These are phyloP conservation scores for Neurospora sp. DNA, from an alignment of 495 filamentous ascomycete genomes.

Conservation along the genomic window DNA sequence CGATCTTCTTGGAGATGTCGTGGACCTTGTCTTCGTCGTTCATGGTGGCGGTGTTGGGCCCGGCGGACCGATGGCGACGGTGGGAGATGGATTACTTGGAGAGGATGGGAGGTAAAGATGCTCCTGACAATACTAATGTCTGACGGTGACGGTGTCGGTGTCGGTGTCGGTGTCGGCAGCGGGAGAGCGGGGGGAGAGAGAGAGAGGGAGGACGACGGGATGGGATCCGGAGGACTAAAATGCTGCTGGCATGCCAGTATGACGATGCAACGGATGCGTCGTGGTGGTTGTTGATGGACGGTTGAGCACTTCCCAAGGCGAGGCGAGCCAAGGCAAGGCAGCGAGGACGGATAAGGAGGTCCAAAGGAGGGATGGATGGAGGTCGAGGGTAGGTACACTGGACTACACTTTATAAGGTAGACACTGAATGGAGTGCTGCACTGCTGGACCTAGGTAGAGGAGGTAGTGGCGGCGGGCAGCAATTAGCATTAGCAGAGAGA, in stretches of 20 bases:
- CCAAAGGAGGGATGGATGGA: neutral
- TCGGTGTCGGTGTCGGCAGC: neutral
- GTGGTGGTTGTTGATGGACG: neutral
- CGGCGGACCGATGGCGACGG: constrained; percentile 17
- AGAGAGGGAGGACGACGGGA: neutral
- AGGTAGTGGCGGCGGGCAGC: neutral
- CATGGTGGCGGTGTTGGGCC: constrained; percentile 35
- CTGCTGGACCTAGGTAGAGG: neutral
- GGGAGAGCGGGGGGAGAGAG: neutral
- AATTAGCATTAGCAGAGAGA: neutral
- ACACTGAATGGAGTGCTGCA: neutral
- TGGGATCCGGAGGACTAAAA: neutral
- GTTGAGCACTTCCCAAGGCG: neutral
- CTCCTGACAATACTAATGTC: neutral
- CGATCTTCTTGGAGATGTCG: constrained; percentile 93
- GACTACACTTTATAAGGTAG: neutral
- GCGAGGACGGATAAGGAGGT: neutral
- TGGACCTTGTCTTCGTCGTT: constrained; percentile 74
- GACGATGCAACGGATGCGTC: neutral
- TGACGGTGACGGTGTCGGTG: neutral
- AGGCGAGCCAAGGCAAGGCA: neutral
- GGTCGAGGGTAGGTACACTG: neutral
- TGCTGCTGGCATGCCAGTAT: neutral
- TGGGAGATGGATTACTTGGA: neutral
- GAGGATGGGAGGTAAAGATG: constrained; percentile 6